A percentile compares a stretch with the other conserved stretches of the same genome.
phyloP scores from a whole-genome alignment of 2,329 filamentous ascomycete species.

The Karstenula rhodostoma region DNA sequence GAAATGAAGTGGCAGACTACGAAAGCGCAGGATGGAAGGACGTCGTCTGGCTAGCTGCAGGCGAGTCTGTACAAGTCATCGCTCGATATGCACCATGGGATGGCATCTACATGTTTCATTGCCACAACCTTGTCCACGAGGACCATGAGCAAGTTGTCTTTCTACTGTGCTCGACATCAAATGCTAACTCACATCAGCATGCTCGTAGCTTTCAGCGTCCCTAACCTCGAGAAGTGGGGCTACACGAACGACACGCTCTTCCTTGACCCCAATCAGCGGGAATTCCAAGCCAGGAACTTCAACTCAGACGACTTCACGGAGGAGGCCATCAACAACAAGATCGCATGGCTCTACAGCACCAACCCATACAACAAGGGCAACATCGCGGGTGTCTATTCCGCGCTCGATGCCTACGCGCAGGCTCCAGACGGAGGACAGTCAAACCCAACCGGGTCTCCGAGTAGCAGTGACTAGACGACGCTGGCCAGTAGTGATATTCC shows the following conservation, averaged over 20 bases:
- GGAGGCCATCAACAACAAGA: slow-evolving; percentile 36
- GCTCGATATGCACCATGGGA: slow-evolving; percentile 50
- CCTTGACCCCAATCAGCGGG: slow-evolving; percentile 40
- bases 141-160: slow-evolving; percentile 43
- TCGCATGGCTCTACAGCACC: slow-evolving; percentile 41
- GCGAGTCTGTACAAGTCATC: slow-evolving; percentile 52
- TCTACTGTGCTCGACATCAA: not conserved
- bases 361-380: slow-evolving; percentile 39
- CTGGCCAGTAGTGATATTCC: not conserved
- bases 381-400: slow-evolving; percentile 14
- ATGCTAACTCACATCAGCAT: slow-evolving; percentile 31
- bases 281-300: slow-evolving; percentile 37
- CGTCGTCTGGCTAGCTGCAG: slow-evolving; percentile 62
- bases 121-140: slow-evolving; percentile 58
- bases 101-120: slow-evolving; percentile 61
- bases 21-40: slow-evolving; percentile 66
- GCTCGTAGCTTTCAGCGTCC: slow-evolving; percentile 56
- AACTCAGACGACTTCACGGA: slow-evolving; percentile 34
- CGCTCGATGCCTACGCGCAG: slow-evolving; percentile 9
- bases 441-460: not conserved
- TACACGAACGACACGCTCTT: slow-evolving; percentile 46
- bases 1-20: slow-evolving; percentile 51
- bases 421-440: not conserved
- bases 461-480: slow-evolving; percentile 1
- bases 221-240: slow-evolving; percentile 42